phyloP scores from a whole-genome alignment of 768 basidiomycete species.

The Brasilioporus rufonigricans region DNA sequence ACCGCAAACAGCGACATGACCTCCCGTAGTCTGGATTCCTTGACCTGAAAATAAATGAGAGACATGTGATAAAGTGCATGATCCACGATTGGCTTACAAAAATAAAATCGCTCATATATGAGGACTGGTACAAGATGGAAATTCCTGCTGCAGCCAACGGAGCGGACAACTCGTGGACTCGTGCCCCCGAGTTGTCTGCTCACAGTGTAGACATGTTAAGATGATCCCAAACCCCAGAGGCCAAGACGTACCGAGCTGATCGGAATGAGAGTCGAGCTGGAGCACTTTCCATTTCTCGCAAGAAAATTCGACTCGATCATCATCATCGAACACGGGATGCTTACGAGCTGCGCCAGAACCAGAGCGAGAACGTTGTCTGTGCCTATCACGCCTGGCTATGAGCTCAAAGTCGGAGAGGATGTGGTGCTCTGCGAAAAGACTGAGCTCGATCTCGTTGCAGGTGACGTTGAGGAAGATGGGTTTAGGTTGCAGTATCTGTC shows the following conservation, averaged over 20 bases:
- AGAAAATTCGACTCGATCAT: constrained; percentile 61
- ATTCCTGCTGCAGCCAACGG: constrained; percentile 75
- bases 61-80: neutral
- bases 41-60: constrained; percentile 46
- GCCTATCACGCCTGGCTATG: constrained; percentile 57
- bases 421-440: constrained; percentile 63
- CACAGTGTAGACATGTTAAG: constrained; percentile 6
- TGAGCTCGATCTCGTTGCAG: constrained; percentile 78
- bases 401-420: constrained; percentile 57
- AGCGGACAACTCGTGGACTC: constrained; percentile 73
- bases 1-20: constrained; percentile 57
- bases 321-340: constrained; percentile 28
- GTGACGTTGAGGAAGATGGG: constrained; percentile 73
- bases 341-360: constrained; percentile 35
- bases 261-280: constrained; percentile 78
- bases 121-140: constrained; percentile 79
- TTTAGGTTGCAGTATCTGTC: constrained; percentile 64
- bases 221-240: neutral
- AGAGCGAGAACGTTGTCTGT: constrained; percentile 41
- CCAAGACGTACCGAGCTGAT: constrained; percentile 54
- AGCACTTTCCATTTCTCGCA: constrained; percentile 76
- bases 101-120: constrained; percentile 81
- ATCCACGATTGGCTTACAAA: constrained; percentile 50
- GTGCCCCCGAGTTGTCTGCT: constrained; percentile 65
- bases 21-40: constrained; percentile 60